phyloP scores from a whole-genome alignment of 768 basidiomycete genomes.

The Suillus alpinus region DNA sequence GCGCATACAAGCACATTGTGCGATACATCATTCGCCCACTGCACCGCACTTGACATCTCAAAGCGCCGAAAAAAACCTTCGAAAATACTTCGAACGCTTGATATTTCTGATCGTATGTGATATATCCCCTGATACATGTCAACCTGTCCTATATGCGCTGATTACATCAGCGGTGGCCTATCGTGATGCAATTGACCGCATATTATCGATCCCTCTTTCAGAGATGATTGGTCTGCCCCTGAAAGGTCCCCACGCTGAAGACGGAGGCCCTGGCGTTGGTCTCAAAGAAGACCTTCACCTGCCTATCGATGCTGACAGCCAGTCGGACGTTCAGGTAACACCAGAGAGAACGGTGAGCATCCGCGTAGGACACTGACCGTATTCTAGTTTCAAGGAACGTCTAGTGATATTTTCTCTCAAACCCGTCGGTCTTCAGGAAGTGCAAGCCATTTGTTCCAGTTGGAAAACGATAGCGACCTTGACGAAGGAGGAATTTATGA shows the following conservation, averaged over 20 bases:
- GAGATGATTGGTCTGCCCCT: neutral
- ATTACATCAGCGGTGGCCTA: constrained; percentile 21
- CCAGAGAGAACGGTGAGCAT: neutral
- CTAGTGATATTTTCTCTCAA: neutral
- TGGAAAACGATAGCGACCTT: neutral
- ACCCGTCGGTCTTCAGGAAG: neutral
- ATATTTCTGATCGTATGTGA: constrained; percentile 27
- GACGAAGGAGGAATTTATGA: neutral
- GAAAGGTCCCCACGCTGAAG: neutral
- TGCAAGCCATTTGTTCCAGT: neutral
- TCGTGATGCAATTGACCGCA: constrained; percentile 29
- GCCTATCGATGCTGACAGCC: neutral
- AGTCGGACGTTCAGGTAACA: constrained; percentile 6
- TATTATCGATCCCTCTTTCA: constrained; percentile 9
- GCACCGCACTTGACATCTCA: constrained; percentile 3
- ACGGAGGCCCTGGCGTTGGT: neutral
- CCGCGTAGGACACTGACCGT: neutral
- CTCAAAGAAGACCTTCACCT: neutral
- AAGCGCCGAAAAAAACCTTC: constrained; percentile 15
- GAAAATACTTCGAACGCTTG: constrained; percentile 22
- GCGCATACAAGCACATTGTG: neutral
- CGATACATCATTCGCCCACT: constrained; percentile 7
- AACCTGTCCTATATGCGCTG: constrained; percentile 6
- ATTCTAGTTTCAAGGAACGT: neutral
- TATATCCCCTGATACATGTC: neutral